Conservation (phyloP, 1,139 yeast species). For the Hyphopichia wangnamkhiaoensis region DNA sequence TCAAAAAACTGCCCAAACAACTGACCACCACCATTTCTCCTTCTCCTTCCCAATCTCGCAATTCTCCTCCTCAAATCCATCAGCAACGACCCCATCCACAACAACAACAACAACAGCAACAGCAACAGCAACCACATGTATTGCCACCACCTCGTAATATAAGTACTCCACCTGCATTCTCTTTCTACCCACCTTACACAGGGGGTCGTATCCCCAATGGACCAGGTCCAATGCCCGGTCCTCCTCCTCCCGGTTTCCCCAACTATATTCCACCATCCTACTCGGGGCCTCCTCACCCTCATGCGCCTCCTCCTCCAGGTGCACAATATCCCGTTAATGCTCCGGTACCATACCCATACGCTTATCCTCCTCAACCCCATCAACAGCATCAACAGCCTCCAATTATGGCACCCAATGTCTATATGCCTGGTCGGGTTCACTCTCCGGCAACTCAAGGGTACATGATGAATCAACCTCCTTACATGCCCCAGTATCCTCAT, state of each 20-base stretch:
- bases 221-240: constrained; percentile 50
- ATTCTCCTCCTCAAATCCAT: neutral
- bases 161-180: constrained; percentile 5
- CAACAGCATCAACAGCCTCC: neutral
- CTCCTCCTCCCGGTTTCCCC: constrained; percentile 28
- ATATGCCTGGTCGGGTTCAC: too few relatives aligned
- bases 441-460: too few relatives aligned
- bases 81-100: neutral
- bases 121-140: constrained; percentile 3
- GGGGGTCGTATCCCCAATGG: constrained; percentile 47
- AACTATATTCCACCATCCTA: neutral
- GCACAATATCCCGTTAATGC: neutral
- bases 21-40: too few relatives aligned
- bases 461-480: too few relatives aligned
- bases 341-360: neutral
- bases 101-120: constrained; percentile 6
- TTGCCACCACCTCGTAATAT: constrained; percentile 3
- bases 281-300: neutral
- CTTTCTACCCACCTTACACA: constrained; percentile 41
- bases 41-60: too few relatives aligned
- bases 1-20: too few relatives aligned
- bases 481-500: too few relatives aligned
- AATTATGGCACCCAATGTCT: too few relatives aligned
- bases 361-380: constrained; percentile 4
- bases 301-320: neutral